phyloP scores from a whole-genome alignment of 257 asterid genomes.

The Nicotiana sylvestris region DNA sequence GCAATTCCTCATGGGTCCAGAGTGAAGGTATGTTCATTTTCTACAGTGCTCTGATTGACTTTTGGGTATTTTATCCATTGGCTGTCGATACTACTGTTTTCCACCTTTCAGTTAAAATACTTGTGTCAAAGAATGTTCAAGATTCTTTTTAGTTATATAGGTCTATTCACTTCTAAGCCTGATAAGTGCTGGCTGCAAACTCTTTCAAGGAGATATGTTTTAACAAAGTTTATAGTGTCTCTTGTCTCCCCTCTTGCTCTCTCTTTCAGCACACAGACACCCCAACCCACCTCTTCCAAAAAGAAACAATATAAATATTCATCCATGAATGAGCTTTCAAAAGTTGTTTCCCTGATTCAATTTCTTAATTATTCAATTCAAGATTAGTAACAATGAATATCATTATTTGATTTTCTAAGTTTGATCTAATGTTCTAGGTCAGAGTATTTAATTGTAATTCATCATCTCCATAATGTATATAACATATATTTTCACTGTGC shows the following conservation, averaged over 20 bases:
- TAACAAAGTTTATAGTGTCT: background rate
- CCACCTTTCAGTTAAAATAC: background rate
- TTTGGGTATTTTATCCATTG: background rate
- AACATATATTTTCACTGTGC: background rate
- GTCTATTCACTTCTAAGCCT: background rate
- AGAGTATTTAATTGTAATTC: background rate
- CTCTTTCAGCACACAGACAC: background rate
- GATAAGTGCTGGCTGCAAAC: background rate
- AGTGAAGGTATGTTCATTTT: conserved; percentile 62
- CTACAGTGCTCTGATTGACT: background rate
- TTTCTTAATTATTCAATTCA: background rate
- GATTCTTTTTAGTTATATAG: background rate
- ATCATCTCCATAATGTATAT: background rate
- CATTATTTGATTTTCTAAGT: background rate
- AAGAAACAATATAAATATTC: background rate
- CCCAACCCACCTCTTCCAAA: background rate
- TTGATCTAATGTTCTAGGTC: background rate
- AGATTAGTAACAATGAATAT: background rate
- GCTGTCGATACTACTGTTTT: background rate
- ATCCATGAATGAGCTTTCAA: background rate
- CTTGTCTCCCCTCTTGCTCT: background rate
- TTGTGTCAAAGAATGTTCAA: background rate
- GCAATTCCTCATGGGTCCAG: conserved; percentile 96
- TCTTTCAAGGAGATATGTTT: background rate
- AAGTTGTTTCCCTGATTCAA: background rate